Percentiles rank a stretch among this genome's conserved stretches.
Conservation (phyloP, 2,329 filamentous ascomycete genomes). For the Curvularia eragrostidis region DNA sequence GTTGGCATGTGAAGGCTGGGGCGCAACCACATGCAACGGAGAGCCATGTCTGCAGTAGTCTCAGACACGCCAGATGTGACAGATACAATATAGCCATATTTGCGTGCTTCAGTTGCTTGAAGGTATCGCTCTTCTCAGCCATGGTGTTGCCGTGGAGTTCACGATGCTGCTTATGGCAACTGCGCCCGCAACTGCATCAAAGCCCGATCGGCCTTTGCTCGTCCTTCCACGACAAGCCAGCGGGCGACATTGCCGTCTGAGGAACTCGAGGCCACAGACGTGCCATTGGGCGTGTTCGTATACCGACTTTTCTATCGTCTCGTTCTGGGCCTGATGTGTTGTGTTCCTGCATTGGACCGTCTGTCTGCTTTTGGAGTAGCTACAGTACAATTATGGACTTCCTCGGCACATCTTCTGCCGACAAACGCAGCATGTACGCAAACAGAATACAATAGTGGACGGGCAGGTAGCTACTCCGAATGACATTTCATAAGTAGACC, state of each 20-base stretch:
- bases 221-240: slow-evolving; percentile 14
- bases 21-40: slow-evolving; percentile 13
- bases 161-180: slow-evolving; percentile 27
- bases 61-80: neutral
- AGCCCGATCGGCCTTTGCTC: slow-evolving; percentile 38
- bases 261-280: neutral
- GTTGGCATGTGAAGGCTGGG: slow-evolving; percentile 35
- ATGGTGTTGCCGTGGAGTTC: neutral
- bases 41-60: slow-evolving; percentile 4
- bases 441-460: too few species aligned
- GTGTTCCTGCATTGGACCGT: neutral
- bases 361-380: neutral
- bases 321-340: neutral
- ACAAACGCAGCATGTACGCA: slow-evolving; percentile 14
- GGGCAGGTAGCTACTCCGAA: neutral
- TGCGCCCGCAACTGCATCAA: slow-evolving; percentile 27
- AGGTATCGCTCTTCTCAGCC: neutral
- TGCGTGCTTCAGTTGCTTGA: neutral
- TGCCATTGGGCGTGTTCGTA: slow-evolving; percentile 1
- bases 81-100: slow-evolving; percentile 4
- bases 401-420: slow-evolving; percentile 14
- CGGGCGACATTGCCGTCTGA: slow-evolving; percentile 32
- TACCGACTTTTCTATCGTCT: neutral
- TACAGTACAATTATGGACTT: neutral
- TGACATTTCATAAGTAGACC: neutral